Evolutionary conservation across 192 early-diverging fungal species (phyloP).

Genomic region (Coemansia sp.): DNA sequence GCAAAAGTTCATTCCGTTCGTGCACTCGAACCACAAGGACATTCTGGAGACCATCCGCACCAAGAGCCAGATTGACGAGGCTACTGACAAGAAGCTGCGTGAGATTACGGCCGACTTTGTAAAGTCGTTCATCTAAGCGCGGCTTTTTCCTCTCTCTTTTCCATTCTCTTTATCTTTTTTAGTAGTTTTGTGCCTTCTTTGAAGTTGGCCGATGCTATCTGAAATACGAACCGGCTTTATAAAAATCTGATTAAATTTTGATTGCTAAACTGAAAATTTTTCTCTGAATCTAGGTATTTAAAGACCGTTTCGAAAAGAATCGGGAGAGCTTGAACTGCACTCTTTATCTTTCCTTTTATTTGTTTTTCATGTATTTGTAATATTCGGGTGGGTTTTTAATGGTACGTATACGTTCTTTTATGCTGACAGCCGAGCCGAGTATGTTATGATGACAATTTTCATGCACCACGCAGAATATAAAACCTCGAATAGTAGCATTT

Average conservation of each 20-base stretch:
- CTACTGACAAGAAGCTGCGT: constrained; percentile 91
- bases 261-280: constrained; percentile 15
- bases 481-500: background rate
- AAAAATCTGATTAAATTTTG: too few species aligned
- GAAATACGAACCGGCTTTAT: too few species aligned
- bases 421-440: background rate
- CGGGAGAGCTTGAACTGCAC: too few species aligned
- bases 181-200: background rate
- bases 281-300: background rate
- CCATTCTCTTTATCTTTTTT: constrained; percentile 4
- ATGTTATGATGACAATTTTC: constrained; percentile 49
- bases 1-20: constrained; percentile 81
- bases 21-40: constrained; percentile 85
- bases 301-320: too few species aligned
- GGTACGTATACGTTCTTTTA: too few species aligned
- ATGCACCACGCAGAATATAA: constrained; percentile 52
- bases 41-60: constrained; percentile 88
- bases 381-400: too few species aligned
- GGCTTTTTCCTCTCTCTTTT: constrained; percentile 8
- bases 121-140: constrained; percentile 72
- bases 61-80: constrained; percentile 83
- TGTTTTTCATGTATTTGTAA: too few species aligned
- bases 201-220: background rate
- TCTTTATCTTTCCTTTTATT: too few species aligned
- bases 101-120: constrained; percentile 74